phyloP scores from a whole-genome alignment of 257 asterid genomes.

The Solanum bukasovii region DNA sequence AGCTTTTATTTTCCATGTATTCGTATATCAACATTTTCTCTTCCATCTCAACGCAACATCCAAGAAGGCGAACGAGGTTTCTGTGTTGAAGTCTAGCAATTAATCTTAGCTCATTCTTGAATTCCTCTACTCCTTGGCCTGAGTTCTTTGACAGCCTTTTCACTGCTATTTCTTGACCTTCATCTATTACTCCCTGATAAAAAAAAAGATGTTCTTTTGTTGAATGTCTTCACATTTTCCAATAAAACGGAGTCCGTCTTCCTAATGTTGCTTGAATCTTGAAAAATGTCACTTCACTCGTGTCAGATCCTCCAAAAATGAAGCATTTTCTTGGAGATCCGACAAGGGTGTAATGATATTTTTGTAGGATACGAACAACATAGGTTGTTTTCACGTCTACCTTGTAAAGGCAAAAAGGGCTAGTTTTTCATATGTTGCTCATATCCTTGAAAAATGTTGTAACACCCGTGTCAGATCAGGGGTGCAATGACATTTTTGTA shows the following conservation, averaged over 20 bases:
- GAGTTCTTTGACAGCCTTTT: conserved; percentile 41
- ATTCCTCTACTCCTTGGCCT: conserved; percentile 35
- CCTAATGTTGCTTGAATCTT: neutral
- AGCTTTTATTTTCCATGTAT: conserved; percentile 29
- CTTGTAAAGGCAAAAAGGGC: neutral
- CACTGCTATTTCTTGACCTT: conserved; percentile 35
- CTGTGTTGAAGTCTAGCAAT: conserved; percentile 37
- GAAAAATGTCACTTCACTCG: neutral
- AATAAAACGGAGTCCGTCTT: neutral
- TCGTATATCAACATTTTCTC: conserved; percentile 34
- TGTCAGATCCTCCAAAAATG: neutral
- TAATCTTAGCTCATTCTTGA: conserved; percentile 31
- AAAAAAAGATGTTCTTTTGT: neutral
- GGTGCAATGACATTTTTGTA: neutral
- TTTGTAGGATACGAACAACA: neutral
- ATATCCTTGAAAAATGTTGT: neutral
- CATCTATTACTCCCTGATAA: conserved; percentile 24
- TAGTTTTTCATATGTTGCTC: neutral
- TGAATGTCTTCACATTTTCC: neutral
- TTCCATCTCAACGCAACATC: conserved; percentile 27
- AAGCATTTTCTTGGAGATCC: neutral
- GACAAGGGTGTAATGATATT: neutral
- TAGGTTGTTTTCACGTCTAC: neutral
- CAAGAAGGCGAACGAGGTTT: conserved; percentile 34
- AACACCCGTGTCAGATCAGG: neutral